Conservation (phyloP, 2,329 filamentous ascomycete genomes). For the Leptodontidium sp. region DNA sequence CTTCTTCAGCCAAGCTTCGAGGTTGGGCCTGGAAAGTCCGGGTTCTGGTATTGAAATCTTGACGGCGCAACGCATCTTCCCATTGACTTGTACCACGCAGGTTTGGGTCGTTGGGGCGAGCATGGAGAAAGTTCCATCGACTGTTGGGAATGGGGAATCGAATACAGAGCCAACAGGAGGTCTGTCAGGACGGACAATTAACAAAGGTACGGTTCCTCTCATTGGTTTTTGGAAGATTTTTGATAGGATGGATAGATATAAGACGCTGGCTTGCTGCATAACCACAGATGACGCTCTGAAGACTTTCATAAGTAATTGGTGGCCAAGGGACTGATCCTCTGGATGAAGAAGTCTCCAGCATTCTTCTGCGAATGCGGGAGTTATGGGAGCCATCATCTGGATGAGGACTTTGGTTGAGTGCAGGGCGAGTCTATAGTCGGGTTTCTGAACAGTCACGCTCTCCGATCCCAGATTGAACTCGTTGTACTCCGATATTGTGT, state of each 20-base stretch:
- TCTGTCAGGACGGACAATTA: background rate
- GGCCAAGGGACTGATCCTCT: background rate
- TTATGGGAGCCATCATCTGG: conserved; percentile 79
- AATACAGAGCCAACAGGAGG: conserved; percentile 50
- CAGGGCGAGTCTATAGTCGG: conserved; percentile 13
- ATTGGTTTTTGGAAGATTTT: background rate
- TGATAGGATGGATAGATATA: background rate
- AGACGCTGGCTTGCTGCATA: background rate
- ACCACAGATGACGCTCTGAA: background rate
- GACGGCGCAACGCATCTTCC: conserved; percentile 76
- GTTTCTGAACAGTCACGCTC: conserved; percentile 45
- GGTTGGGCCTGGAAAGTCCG: conserved; percentile 51
- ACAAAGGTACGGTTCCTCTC: background rate
- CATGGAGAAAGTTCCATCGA: conserved; percentile 59
- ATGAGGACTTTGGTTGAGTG: conserved; percentile 65
- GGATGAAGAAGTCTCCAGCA: conserved; percentile 66
- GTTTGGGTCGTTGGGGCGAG: conserved; percentile 59
- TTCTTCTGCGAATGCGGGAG: conserved; percentile 83
- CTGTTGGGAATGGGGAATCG: conserved; percentile 62
- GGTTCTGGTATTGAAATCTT: conserved; percentile 63
- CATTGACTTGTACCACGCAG: conserved; percentile 81
- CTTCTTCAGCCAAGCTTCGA: conserved; percentile 67
- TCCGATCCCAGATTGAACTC: background rate
- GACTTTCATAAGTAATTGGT: background rate
- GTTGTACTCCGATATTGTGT: conserved; percentile 62